Evolutionary conservation across 106 monocot species (phyloP).

Genomic region (Acorus calamus): DNA sequence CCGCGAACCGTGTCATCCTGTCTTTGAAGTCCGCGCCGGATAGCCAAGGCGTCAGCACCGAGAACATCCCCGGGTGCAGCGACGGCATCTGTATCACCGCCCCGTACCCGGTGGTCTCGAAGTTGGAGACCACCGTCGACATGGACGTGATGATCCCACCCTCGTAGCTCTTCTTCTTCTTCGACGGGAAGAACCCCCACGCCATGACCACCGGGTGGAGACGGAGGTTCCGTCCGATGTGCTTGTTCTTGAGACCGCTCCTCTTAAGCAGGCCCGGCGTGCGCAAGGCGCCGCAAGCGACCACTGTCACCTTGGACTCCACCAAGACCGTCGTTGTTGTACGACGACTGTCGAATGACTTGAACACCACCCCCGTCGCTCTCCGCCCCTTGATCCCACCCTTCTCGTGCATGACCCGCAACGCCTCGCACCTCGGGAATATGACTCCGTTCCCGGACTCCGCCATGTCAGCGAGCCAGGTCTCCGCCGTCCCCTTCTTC

Average conservation of each 20-base stretch:
- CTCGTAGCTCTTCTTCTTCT: slow-evolving; percentile 43
- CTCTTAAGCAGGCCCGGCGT: slow-evolving; percentile 41
- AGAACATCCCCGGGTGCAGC: slow-evolving; percentile 63
- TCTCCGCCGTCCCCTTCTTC: slow-evolving; percentile 50
- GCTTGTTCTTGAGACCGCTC: slow-evolving; percentile 38
- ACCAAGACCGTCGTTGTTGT: slow-evolving; percentile 16
- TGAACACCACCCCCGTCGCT: slow-evolving; percentile 28
- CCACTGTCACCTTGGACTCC: slow-evolving; percentile 40
- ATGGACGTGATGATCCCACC: slow-evolving; percentile 50
- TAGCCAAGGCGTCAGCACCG: slow-evolving; percentile 47
- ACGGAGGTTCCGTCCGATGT: slow-evolving; percentile 76
- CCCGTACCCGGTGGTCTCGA: slow-evolving; percentile 13
- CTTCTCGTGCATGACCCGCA: slow-evolving; percentile 14
- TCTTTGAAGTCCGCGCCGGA: slow-evolving; percentile 42
- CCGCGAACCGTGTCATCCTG: slow-evolving; percentile 40
- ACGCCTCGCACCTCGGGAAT: slow-evolving; percentile 35
- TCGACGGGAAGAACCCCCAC: slow-evolving; percentile 65
- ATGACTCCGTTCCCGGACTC: slow-evolving; percentile 56
- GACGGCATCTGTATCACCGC: slow-evolving; percentile 59
- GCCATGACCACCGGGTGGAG: slow-evolving; percentile 72
- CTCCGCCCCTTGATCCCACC: slow-evolving; percentile 7
- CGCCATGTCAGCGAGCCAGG: slow-evolving; percentile 63
- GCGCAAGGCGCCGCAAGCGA: slow-evolving; percentile 55
- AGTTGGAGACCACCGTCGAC: slow-evolving; percentile 16
- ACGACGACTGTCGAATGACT: slow-evolving; percentile 9